phyloP scores from a whole-genome alignment of 2,329 filamentous ascomycete species.

The Aspergillus brunneoviolaceus region DNA sequence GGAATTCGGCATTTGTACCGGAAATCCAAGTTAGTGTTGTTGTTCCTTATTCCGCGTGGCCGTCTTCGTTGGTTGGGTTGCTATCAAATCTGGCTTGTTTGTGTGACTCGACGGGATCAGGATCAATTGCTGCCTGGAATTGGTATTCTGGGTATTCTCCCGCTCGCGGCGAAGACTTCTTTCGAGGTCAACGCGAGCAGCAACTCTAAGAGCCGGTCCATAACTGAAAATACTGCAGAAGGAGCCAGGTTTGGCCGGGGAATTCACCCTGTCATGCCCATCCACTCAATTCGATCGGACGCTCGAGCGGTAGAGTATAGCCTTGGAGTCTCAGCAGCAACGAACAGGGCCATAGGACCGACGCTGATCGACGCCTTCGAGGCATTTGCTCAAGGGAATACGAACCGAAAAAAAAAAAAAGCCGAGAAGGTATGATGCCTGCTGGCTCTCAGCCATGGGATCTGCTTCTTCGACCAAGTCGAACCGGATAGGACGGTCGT shows the following conservation, averaged over 20 bases:
- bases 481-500: slow-evolving; percentile 2
- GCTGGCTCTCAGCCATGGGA: neutral
- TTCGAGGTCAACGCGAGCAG: neutral
- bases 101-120: neutral
- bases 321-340: neutral
- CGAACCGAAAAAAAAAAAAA: slow-evolving; percentile 1
- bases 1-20: neutral
- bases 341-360: neutral
- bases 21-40: neutral
- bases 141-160: neutral
- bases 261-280: neutral
- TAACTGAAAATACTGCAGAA: neutral
- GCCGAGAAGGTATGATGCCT: slow-evolving; percentile 2
- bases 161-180: neutral
- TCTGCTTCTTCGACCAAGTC: neutral
- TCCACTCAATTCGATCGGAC: neutral
- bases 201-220: neutral
- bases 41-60: neutral
- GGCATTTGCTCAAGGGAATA: neutral
- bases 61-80: neutral
- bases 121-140: neutral
- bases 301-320: neutral
- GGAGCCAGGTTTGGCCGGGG: neutral
- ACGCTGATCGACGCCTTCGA: neutral
- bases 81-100: neutral